phyloP scores from a whole-genome alignment of 2,329 filamentous ascomycete species.

The Aspergillus caelatus region DNA sequence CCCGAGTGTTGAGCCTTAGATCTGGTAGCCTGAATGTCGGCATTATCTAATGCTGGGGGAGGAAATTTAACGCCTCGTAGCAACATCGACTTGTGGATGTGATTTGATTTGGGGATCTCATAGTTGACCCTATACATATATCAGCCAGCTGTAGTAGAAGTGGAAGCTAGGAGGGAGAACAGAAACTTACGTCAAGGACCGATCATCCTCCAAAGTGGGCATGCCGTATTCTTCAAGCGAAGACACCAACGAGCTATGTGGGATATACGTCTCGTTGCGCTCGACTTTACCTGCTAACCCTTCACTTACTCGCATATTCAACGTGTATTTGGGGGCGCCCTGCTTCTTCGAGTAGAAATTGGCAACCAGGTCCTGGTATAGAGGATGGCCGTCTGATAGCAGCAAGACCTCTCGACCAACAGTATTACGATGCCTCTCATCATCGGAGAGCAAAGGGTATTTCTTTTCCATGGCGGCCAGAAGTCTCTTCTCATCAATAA shows the following conservation, averaged over 20 bases:
- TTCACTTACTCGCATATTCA: conserved; percentile 74
- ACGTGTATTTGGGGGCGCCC: conserved; percentile 64
- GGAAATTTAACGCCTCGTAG: conserved; percentile 79
- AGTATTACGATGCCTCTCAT: conserved; percentile 77
- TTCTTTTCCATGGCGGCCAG: conserved; percentile 79
- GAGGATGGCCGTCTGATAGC: conserved; percentile 77
- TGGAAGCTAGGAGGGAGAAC: conserved; percentile 2
- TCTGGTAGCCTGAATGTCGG: conserved; percentile 74
- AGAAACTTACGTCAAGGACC: conserved; percentile 73
- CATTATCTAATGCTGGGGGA: conserved; percentile 69
- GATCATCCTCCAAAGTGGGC: conserved; percentile 80
- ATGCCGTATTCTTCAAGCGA: conserved; percentile 72
- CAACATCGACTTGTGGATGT: conserved; percentile 91
- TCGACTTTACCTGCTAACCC: conserved; percentile 79
- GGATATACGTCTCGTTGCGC: conserved; percentile 81
- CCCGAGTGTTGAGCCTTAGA: conserved; percentile 66
- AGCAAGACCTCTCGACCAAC: conserved; percentile 80
- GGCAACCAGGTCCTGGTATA: conserved; percentile 82
- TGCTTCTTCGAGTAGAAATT: conserved; percentile 94
- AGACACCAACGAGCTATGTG: conserved; percentile 78
- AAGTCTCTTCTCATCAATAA: conserved; percentile 90
- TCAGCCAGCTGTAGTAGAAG: conserved; percentile 25
- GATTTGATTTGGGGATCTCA: conserved; percentile 71
- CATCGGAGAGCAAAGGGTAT: conserved; percentile 75
- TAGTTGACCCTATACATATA: conserved; percentile 70